phyloP scores from a whole-genome alignment of 768 basidiomycete genomes.

The Russula lepida region DNA sequence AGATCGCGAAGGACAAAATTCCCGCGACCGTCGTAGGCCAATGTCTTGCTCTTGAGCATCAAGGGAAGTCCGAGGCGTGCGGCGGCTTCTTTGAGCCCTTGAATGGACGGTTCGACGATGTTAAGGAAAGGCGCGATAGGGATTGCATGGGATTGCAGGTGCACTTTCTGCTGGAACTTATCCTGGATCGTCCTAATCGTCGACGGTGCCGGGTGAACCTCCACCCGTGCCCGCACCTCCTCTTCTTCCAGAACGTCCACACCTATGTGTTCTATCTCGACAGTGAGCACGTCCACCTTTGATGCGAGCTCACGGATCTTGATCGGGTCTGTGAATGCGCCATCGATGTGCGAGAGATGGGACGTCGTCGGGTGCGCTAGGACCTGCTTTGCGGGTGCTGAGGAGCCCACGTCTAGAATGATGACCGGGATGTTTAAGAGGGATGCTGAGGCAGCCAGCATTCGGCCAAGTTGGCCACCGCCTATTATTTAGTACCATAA shows the following conservation, averaged over 20 bases:
- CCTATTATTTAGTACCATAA: no score
- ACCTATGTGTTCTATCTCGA: slow-evolving; percentile 97
- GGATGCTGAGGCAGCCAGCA: slow-evolving; percentile 88
- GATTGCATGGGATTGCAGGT: slow-evolving; percentile 42
- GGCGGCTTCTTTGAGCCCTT: slow-evolving; percentile 46
- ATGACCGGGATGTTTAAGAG: slow-evolving; percentile 76
- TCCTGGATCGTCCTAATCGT: slow-evolving; percentile 84
- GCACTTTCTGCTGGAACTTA: slow-evolving; percentile 56
- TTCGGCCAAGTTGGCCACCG: slow-evolving; percentile 95
- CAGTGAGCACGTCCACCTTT: slow-evolving; percentile 80
- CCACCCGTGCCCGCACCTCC: slow-evolving; percentile 35
- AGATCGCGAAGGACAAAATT: slow-evolving; percentile 68
- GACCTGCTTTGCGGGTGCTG: slow-evolving; percentile 86
- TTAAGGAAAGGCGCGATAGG: slow-evolving; percentile 52
- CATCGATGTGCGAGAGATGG: slow-evolving; percentile 62
- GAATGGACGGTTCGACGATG: slow-evolving; percentile 43
- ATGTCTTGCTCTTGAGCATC: slow-evolving; percentile 93
- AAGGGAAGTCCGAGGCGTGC: slow-evolving; percentile 68
- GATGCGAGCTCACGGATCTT: slow-evolving; percentile 74
- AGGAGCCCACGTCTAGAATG: slow-evolving; percentile 76
- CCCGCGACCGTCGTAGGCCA: slow-evolving; percentile 94
- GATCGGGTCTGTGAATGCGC: slow-evolving; percentile 72
- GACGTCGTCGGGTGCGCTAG: slow-evolving; percentile 48
- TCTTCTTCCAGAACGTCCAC: slow-evolving; percentile 61
- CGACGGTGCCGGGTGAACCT: slow-evolving; percentile 62